These are phyloP conservation scores for Trichoderma sp. DNA, from an alignment of 2,329 filamentous ascomycete species.

Conservation along the genomic window DNA sequence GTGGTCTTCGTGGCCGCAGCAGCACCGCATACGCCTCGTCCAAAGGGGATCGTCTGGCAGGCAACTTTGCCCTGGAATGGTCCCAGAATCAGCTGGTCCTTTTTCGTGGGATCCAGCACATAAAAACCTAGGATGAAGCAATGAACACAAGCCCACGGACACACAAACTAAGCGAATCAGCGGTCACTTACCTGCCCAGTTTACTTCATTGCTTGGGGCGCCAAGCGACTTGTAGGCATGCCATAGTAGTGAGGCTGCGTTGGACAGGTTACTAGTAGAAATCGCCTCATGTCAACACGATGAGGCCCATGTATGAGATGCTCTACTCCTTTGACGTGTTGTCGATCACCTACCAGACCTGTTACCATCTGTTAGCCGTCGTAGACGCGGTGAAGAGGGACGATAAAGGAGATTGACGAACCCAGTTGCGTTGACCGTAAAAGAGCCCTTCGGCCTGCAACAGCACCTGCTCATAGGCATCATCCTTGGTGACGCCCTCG, in stretches of 20 bases:
- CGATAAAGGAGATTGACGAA: slow-evolving; percentile 46
- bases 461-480: slow-evolving; percentile 75
- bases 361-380: slow-evolving; percentile 14
- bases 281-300: slow-evolving; percentile 23
- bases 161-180: background rate
- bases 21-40: slow-evolving; percentile 74
- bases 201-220: slow-evolving; percentile 66
- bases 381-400: background rate
- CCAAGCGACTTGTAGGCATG: slow-evolving; percentile 76
- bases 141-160: background rate
- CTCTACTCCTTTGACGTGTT: background rate
- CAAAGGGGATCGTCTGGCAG: slow-evolving; percentile 76
- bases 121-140: slow-evolving; percentile 65
- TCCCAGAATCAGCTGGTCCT: slow-evolving; percentile 69
- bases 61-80: slow-evolving; percentile 82
- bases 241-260: slow-evolving; percentile 76
- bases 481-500: slow-evolving; percentile 66
- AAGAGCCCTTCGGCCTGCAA: slow-evolving; percentile 71
- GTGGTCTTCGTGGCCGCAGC: slow-evolving; percentile 65
- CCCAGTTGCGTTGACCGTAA: slow-evolving; percentile 78
- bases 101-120: slow-evolving; percentile 57
- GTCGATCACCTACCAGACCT: slow-evolving; percentile 25
- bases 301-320: background rate
- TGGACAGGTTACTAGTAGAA: slow-evolving; percentile 69
- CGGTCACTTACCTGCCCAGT: slow-evolving; percentile 69